Conservation (phyloP, 2,329 filamentous ascomycete species). For the Leptographium flavum region DNA sequence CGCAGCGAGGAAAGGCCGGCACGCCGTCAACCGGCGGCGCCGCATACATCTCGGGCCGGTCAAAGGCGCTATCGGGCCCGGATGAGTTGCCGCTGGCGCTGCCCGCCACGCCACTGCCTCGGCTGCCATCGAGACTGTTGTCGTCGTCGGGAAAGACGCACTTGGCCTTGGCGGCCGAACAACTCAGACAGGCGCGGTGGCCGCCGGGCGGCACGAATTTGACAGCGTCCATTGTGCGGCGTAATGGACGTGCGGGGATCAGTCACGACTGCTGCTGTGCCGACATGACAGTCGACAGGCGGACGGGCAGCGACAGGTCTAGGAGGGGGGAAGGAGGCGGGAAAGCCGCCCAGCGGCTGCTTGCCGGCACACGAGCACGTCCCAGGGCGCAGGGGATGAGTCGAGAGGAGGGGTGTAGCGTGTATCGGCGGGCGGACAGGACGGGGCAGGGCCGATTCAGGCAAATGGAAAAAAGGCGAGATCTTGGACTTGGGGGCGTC, state of each 20-base stretch:
- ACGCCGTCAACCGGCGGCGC: slow-evolving; percentile 3
- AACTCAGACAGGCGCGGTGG: slow-evolving; percentile 14
- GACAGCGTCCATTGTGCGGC: slow-evolving; percentile 8
- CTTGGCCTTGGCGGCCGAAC: slow-evolving; percentile 13
- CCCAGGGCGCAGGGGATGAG: too few species aligned
- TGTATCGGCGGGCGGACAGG: too few species aligned
- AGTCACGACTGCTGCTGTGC: background rate
- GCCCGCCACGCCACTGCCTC: background rate
- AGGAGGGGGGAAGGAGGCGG: too few species aligned
- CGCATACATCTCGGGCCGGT: background rate
- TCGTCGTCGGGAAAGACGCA: slow-evolving; percentile 12
- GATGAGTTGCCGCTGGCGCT: too few species aligned
- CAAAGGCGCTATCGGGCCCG: background rate
- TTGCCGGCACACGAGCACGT: too few species aligned
- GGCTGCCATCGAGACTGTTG: background rate
- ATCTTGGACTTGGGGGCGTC: too few species aligned
- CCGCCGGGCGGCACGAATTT: slow-evolving; percentile 14
- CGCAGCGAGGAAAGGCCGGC: slow-evolving; percentile 7
- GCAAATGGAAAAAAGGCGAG: too few species aligned
- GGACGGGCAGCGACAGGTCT: too few species aligned
- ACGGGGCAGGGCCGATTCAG: too few species aligned
- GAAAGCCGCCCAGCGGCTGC: too few species aligned
- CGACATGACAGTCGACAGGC: too few species aligned
- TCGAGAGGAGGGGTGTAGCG: too few species aligned
- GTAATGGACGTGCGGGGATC: slow-evolving; percentile 14